Evolutionary conservation across 805 yeast genomes (phyloP).

Genomic region (Zygoascus tannicola): DNA sequence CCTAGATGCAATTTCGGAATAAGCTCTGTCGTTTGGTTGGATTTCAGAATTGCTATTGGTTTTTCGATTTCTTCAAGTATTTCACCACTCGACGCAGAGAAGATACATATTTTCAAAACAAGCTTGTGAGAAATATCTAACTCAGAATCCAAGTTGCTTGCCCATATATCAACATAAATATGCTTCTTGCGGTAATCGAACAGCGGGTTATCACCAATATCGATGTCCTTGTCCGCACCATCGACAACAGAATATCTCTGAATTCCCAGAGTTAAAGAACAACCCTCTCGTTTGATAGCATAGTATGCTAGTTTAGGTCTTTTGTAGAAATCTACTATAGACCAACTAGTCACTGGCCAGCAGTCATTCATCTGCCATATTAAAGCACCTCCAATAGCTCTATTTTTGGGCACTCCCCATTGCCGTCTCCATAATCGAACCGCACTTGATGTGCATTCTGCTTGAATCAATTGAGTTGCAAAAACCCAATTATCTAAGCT

Average conservation of each 20-base stretch:
- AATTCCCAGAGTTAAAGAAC: conserved; percentile 30
- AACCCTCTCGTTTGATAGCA: conserved; percentile 37
- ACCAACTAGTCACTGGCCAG: conserved; percentile 45
- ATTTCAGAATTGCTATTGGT: conserved; percentile 25
- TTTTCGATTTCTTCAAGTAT: conserved; percentile 23
- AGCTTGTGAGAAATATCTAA: conserved; percentile 9
- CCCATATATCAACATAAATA: conserved; percentile 34
- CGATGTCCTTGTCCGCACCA: conserved; percentile 11
- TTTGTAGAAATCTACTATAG: conserved; percentile 35
- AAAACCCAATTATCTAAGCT: conserved; percentile 38
- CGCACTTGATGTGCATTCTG: conserved; percentile 41
- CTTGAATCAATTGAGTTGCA: conserved; percentile 44
- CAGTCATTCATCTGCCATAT: conserved; percentile 49
- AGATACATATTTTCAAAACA: conserved; percentile 23
- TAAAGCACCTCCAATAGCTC: conserved; percentile 37
- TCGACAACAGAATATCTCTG: conserved; percentile 20
- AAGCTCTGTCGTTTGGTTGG: conserved; percentile 30
- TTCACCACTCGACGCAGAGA: conserved; percentile 11
- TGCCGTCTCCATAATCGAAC: conserved; percentile 38
- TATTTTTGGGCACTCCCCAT: conserved; percentile 33
- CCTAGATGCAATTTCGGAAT: conserved; percentile 13
- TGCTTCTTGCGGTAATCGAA: conserved; percentile 23
- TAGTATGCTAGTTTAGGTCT: conserved; percentile 40
- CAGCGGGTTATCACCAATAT: conserved; percentile 19
- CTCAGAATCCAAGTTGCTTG: conserved; percentile 25